These are phyloP conservation scores for Mrakia hoshinonis DNA, from an alignment of 768 basidiomycete genomes.

Conservation along the genomic window DNA sequence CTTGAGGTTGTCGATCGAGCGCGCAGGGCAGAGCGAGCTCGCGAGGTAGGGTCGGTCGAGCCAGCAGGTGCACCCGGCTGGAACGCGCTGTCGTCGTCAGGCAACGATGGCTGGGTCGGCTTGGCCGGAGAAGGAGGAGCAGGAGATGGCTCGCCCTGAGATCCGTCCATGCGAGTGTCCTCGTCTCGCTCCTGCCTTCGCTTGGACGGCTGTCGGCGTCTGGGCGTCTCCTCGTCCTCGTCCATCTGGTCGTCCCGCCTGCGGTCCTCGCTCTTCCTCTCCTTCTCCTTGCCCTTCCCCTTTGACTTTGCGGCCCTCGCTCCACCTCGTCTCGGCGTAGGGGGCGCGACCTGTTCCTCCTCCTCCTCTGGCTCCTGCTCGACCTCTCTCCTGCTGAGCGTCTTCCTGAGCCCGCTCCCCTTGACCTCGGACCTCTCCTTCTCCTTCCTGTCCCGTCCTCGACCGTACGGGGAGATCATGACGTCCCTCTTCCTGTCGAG, in stretches of 20 bases:
- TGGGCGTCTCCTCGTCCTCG: constrained; percentile 10
- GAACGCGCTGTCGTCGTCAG: constrained; percentile 11
- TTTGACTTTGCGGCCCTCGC: neutral
- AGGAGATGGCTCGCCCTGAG: constrained; percentile 1
- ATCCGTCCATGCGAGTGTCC: neutral
- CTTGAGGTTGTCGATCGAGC: constrained; percentile 16
- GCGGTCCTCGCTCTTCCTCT: neutral
- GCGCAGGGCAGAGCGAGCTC: constrained; percentile 19
- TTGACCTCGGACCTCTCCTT: neutral
- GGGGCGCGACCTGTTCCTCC: neutral
- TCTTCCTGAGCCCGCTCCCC: constrained; percentile 15
- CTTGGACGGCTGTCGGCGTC: constrained; percentile 1
- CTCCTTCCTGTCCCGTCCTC: neutral
- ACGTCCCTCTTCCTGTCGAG: constrained; percentile 15
- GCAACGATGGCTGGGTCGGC: neutral
- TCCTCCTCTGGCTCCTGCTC: neutral
- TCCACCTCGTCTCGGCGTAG: neutral
- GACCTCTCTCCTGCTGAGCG: neutral
- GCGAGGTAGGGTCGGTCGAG: constrained; percentile 11
- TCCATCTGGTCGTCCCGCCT: neutral
- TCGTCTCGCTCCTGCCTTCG: constrained; percentile 7
- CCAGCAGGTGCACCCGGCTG: neutral
- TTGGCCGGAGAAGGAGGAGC: neutral
- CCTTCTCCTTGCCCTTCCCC: constrained; percentile 5
- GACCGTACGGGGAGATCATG: constrained; percentile 22